phyloP scores from a whole-genome alignment of 768 basidiomycete genomes.

The Kwoniella pini region DNA sequence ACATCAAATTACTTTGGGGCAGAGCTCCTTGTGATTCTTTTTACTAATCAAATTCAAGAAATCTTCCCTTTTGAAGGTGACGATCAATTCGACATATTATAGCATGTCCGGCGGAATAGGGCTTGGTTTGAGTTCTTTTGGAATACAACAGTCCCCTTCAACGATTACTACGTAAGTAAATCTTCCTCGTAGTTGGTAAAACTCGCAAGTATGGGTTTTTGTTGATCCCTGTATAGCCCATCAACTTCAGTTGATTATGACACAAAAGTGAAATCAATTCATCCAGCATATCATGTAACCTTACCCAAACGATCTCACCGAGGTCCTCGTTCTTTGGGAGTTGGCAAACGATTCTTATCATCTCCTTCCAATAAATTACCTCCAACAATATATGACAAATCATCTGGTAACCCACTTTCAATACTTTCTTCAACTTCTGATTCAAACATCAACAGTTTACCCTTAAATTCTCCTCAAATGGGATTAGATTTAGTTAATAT shows the following conservation, averaged over 20 bases:
- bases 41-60: no score
- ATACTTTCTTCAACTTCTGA: background rate
- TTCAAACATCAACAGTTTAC: background rate
- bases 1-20: no score
- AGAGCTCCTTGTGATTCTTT: no score
- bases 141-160: background rate
- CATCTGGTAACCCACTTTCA: conserved; percentile 21
- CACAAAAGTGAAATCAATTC: background rate
- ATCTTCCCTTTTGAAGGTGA: no score
- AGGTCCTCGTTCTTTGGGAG: conserved; percentile 24
- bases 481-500: conserved; percentile 21
- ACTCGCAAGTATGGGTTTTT: no score
- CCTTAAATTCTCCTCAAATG: conserved; percentile 21
- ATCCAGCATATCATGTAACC: conserved; percentile 7
- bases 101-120: conserved; percentile 14
- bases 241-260: no score
- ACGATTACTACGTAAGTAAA: conserved; percentile 1
- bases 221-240: no score
- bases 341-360: conserved; percentile 20
- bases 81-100: no score
- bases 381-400: conserved; percentile 24
- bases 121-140: conserved; percentile 2
- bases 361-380: conserved; percentile 20
- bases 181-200: background rate
- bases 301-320: conserved; percentile 8